Evolutionary conservation across 352 stramenopile species (phyloP), one percentile per base, ranked within the genome.

Genomic region (Phytopythium helicoides): DNA sequence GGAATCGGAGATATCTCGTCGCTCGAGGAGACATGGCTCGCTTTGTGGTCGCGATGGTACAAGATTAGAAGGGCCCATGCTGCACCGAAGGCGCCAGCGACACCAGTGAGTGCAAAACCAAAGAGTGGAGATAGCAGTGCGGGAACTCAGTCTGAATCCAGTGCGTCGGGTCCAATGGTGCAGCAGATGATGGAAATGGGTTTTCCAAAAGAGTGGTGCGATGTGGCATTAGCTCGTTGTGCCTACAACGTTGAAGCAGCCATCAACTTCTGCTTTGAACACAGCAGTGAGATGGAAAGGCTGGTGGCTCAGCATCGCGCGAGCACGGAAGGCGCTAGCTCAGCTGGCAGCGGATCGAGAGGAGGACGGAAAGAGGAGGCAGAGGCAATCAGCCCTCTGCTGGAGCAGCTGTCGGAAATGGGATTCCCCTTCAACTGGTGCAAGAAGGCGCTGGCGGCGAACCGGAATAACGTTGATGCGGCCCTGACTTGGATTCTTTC

Each of bases 121-220:
- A 71, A 74, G 19, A 38, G 48, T 48, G 56, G 14, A 15, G 57
- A 76, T 22, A 33, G 9, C 28, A 33, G 28, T 33, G 28, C 5
- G 5, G 34, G 33, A 28, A 47, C 57, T n/a, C 60, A 64, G 48
- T 42, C 62, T 10, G 61, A 72, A 14, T 70, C 65, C 14, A 23
- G 51, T 15, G 58, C 68, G 12, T 68, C 76, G 3, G 83, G 79
- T 14, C 74, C 81, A 26, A 87, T 94, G 70, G 81, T 92, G 14
- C 86, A 94, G 56, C 86, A 95, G 60, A 96, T 97, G 88, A 95
- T 97, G 87, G 89, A 97, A 48, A 97, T 97, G 86, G 89, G 89
- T 23, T 96, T 97, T 47, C 86, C 89, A 10, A 92, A 93, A 51
- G 87, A 96, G 52, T 96, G 87, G 89, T 97, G 89, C 61, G 86